Percentiles rank a stretch among this genome's conserved stretches.
These are phyloP conservation scores for Coniferiporia sulphurascens DNA, from an alignment of 1,284 basidiomycete species.

Conservation along the genomic window DNA sequence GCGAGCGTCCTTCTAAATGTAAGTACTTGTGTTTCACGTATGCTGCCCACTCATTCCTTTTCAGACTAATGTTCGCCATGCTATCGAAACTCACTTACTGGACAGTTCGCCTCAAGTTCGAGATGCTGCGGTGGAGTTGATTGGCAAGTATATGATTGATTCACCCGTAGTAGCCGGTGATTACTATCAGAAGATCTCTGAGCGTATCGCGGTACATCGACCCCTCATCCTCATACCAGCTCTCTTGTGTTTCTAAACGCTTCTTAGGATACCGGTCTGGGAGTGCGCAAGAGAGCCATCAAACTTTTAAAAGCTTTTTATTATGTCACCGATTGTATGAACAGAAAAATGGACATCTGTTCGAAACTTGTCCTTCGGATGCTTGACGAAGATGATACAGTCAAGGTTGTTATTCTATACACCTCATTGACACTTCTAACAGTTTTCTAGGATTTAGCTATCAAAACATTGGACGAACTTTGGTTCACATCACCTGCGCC, in stretches of 20 bases:
- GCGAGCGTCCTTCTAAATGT: conserved; percentile 77
- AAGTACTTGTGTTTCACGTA: conserved; percentile 24
- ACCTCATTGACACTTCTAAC: neutral
- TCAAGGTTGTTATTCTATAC: conserved; percentile 54
- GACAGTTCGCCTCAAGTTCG: conserved; percentile 92
- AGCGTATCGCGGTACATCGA: conserved; percentile 74
- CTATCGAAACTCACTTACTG: conserved; percentile 84
- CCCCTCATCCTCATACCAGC: neutral
- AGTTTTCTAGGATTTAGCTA: conserved; percentile 66
- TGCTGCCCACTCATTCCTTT: neutral
- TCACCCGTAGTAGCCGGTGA: conserved; percentile 78
- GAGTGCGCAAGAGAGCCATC: conserved; percentile 92
- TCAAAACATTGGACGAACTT: conserved; percentile 84
- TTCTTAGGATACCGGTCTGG: conserved; percentile 81
- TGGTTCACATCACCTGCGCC: conserved; percentile 61
- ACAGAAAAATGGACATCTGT: conserved; percentile 75
- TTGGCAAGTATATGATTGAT: conserved; percentile 92
- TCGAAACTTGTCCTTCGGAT: conserved; percentile 80
- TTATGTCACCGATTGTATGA: conserved; percentile 50
- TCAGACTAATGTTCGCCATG: conserved; percentile 68
- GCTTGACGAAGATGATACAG: conserved; percentile 88
- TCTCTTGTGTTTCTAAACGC: neutral
- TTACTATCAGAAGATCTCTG: conserved; percentile 83
- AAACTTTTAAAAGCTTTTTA: conserved; percentile 88
- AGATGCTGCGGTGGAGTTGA: conserved; percentile 92